A percentile compares a stretch with the other conserved stretches of the same genome.
These are phyloP conservation scores for Aspergillus hiratsukae DNA, from an alignment of 2,329 filamentous ascomycete genomes.

Conservation along the genomic window DNA sequence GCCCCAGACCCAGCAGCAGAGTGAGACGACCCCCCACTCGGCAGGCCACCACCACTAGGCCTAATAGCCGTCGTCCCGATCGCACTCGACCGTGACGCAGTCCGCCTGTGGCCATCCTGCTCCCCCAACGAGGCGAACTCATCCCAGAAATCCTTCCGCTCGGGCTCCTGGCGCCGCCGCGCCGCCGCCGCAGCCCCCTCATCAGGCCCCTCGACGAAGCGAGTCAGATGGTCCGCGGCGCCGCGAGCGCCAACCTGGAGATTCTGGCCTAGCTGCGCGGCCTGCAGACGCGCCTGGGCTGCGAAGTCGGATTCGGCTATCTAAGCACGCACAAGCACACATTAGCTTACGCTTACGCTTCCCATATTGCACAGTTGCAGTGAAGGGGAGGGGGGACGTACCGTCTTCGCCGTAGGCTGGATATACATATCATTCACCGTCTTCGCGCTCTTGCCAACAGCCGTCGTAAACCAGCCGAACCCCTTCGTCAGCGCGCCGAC, in stretches of 20 bases:
- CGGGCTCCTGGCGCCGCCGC: constrained; percentile 49
- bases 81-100: constrained; percentile 41
- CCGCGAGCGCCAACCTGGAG: constrained; percentile 63
- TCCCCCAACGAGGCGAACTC: constrained; percentile 68
- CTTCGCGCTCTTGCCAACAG: constrained; percentile 86
- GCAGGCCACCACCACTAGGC: constrained; percentile 35
- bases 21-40: constrained; percentile 7
- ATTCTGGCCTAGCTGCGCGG: constrained; percentile 54
- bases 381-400: constrained; percentile 42
- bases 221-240: constrained; percentile 74
- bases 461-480: constrained; percentile 88
- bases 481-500: constrained; percentile 84
- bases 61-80: constrained; percentile 64
- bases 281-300: constrained; percentile 60
- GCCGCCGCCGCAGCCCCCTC: constrained; percentile 45
- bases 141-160: constrained; percentile 86
- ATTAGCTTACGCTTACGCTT: background rate
- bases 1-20: constrained; percentile 6
- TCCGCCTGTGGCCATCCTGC: constrained; percentile 23
- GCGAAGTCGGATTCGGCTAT: constrained; percentile 76
- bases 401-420: constrained; percentile 85
- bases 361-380: background rate
- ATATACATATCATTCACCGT: constrained; percentile 87
- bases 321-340: constrained; percentile 40
- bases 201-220: constrained; percentile 76